Conservation (phyloP, 2,329 filamentous ascomycete genomes). For the Ophiocordyceps camponoti-leonardi region DNA sequence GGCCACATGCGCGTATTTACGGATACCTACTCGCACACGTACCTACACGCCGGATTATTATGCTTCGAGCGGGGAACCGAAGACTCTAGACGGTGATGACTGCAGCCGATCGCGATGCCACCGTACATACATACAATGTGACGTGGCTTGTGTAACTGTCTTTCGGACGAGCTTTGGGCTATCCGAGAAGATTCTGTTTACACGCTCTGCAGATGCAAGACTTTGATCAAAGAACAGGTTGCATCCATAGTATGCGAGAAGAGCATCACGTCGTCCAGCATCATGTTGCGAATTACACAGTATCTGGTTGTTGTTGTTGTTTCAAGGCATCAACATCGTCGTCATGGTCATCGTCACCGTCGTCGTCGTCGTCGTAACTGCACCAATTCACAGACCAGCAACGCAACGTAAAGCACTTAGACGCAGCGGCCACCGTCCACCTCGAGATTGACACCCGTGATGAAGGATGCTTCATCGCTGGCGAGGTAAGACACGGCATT, state of each 20-base stretch:
- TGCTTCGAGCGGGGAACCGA: not conserved
- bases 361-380: not conserved
- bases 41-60: not conserved
- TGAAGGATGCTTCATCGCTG: constrained; percentile 53
- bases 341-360: not conserved
- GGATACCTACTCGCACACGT: not conserved
- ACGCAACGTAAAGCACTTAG: constrained; percentile 1
- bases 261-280: not conserved
- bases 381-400: not conserved
- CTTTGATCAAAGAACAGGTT: not conserved
- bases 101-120: no score
- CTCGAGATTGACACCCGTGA: constrained; percentile 55
- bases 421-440: constrained; percentile 14
- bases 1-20: not conserved
- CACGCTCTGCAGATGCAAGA: not conserved
- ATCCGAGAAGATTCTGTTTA: not conserved
- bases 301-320: no score
- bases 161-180: no score
- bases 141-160: no score
- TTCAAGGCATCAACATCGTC: not conserved
- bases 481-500: constrained; percentile 55
- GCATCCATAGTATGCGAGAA: not conserved
- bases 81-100: not conserved
- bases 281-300: not conserved
- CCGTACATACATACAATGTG: no score